Evolutionary conservation across 1,284 basidiomycete genomes (phyloP).

Genomic region (Violaceomyces palustris): DNA sequence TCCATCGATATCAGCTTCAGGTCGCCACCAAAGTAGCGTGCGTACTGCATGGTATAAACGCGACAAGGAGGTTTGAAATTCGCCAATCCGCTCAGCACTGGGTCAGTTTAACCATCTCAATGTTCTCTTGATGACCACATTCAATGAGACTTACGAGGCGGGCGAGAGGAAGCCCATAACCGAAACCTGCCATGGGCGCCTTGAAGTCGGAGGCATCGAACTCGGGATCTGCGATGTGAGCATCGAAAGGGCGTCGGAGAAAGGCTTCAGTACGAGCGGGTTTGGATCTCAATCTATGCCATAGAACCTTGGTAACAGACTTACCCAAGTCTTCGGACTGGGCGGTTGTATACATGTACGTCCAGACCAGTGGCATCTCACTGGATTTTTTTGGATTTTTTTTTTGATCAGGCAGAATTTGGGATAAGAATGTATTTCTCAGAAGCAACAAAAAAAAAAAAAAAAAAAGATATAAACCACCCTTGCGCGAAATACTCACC

Average conservation of each 20-base stretch:
- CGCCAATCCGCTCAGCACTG: no score
- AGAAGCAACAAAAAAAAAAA: background rate
- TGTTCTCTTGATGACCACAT: no score
- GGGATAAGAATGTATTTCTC: background rate
- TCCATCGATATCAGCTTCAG: constrained; percentile 97
- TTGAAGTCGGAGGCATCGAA: constrained; percentile 91
- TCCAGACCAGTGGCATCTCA: constrained; percentile 94
- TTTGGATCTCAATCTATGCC: background rate
- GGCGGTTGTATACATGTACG: constrained; percentile 97
- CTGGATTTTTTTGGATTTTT: no score
- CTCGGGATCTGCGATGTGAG: constrained; percentile 61
- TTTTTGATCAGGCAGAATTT: background rate
- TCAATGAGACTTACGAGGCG: constrained; percentile 75
- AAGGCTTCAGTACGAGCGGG: background rate
- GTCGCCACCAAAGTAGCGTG: constrained; percentile 93
- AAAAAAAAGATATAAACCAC: no score
- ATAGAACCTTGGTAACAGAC: background rate
- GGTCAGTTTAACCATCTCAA: no score
- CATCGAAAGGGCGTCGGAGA: background rate
- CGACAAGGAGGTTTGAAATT: constrained; percentile 1
- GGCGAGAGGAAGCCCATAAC: constrained; percentile 82
- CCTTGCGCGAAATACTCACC: no score
- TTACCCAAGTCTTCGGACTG: constrained; percentile 68
- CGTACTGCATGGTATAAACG: constrained; percentile 58
- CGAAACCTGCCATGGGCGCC: constrained; percentile 91